Evolutionary conservation across 2,329 filamentous ascomycete species (phyloP).

Genomic region (Pestalotiopsis sp.): DNA sequence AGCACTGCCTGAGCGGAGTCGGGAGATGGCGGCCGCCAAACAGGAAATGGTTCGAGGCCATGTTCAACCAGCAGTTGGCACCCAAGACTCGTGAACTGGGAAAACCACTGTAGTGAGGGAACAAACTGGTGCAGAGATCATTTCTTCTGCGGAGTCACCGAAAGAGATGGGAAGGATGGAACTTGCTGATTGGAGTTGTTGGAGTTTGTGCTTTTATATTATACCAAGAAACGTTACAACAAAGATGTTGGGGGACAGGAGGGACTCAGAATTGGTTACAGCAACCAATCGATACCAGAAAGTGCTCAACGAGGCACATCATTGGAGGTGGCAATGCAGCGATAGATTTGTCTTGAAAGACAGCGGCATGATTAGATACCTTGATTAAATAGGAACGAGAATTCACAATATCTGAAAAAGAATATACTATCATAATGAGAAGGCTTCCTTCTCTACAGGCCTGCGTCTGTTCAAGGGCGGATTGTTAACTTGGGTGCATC

Average conservation of each 20-base stretch:
- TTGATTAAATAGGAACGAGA: background rate
- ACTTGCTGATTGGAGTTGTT: background rate
- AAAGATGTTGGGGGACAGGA: background rate
- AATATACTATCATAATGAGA: background rate
- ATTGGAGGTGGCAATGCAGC: background rate
- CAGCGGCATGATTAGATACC: background rate
- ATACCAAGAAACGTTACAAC: background rate
- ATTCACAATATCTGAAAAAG: background rate
- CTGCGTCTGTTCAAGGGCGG: no score
- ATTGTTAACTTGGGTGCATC: no score
- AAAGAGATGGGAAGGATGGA: background rate
- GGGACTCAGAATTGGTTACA: background rate
- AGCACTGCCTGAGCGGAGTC: conserved; percentile 33
- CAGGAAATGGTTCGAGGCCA: conserved; percentile 25
- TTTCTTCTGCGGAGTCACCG: background rate
- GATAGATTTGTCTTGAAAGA: background rate
- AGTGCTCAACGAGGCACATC: background rate
- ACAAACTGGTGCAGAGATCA: no score
- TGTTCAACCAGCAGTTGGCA: background rate
- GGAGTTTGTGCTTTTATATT: background rate
- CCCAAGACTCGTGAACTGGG: conserved; percentile 4
- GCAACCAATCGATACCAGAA: background rate
- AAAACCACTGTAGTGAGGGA: background rate
- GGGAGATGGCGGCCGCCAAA: conserved; percentile 35
- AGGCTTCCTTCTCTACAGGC: background rate